Evolutionary conservation across 306 rosid genomes (phyloP).

Genomic region (Acacia acuminata): DNA sequence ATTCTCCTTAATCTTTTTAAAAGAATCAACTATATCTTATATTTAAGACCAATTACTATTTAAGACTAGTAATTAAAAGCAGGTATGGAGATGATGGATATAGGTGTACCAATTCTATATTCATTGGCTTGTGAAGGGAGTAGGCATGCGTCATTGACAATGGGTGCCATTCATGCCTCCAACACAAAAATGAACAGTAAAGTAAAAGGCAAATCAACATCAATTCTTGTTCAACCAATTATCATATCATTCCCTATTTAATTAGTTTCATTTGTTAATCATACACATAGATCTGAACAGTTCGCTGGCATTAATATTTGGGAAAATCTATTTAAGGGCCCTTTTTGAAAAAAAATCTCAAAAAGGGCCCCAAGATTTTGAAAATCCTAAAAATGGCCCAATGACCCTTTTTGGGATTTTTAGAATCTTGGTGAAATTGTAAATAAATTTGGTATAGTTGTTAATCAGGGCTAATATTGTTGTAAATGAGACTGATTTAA

Average conservation of each 20-base stretch:
- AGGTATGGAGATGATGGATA: neutral
- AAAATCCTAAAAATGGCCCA: too few relatives aligned
- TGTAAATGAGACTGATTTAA: too few relatives aligned
- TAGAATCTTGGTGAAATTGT: too few relatives aligned
- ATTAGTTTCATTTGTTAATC: conserved; percentile 21
- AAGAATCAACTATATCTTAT: too few relatives aligned
- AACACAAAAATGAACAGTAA: conserved; percentile 14
- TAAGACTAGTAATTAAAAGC: neutral
- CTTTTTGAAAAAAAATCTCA: too few relatives aligned
- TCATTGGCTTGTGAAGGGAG: neutral
- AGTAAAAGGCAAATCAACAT: conserved; percentile 33
- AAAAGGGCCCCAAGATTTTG: too few relatives aligned
- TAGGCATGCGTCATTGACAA: neutral
- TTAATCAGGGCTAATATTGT: too few relatives aligned
- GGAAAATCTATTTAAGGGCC: too few relatives aligned
- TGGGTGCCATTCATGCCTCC: conserved; percentile 1
- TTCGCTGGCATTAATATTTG: neutral
- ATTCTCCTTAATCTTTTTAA: too few relatives aligned
- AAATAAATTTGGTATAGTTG: too few relatives aligned
- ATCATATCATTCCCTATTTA: conserved; percentile 28
- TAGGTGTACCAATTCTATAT: neutral
- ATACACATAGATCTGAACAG: neutral
- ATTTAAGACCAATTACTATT: too few relatives aligned
- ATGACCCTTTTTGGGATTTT: too few relatives aligned
- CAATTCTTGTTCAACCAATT: conserved; percentile 33